phyloP scores from a whole-genome alignment of 225 moss, liverwort and hornwort species.

The Asterella californica region DNA sequence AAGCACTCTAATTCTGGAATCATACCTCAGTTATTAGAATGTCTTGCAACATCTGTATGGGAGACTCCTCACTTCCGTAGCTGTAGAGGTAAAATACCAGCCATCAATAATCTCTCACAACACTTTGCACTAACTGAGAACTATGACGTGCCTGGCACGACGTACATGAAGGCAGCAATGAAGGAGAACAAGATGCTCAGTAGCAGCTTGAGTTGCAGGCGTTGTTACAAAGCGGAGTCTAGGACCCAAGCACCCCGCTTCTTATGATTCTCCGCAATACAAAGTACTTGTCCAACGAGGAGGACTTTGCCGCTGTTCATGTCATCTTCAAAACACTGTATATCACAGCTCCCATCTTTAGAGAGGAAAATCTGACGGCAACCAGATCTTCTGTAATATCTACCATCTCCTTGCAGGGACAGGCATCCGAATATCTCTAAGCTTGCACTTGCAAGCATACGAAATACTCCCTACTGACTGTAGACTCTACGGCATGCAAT shows the following conservation, averaged over 20 bases:
- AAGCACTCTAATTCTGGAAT: neutral
- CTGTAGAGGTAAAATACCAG: constrained; percentile 36
- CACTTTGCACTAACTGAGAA: neutral
- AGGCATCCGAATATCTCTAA: too few relatives aligned
- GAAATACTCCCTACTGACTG: too few relatives aligned
- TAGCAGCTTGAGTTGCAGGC: neutral
- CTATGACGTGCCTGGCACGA: neutral
- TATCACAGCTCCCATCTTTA: too few relatives aligned
- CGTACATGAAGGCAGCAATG: neutral
- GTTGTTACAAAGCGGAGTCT: neutral
- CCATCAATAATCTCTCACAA: neutral
- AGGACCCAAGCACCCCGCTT: neutral
- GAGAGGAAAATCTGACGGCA: too few relatives aligned
- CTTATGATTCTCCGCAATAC: neutral
- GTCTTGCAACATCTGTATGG: constrained; percentile 60
- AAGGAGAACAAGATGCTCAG: neutral
- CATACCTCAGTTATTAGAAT: constrained; percentile 69
- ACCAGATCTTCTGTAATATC: too few relatives aligned
- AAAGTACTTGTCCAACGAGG: neutral
- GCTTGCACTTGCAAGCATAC: too few relatives aligned
- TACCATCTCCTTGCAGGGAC: too few relatives aligned
- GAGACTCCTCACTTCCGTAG: constrained; percentile 70
- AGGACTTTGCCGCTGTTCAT: too few relatives aligned
- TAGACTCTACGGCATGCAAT: too few relatives aligned
- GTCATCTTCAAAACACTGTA: too few relatives aligned